Conservation (phyloP, 2,329 filamentous ascomycete genomes). For the Paraphaeosphaeria minitans region DNA sequence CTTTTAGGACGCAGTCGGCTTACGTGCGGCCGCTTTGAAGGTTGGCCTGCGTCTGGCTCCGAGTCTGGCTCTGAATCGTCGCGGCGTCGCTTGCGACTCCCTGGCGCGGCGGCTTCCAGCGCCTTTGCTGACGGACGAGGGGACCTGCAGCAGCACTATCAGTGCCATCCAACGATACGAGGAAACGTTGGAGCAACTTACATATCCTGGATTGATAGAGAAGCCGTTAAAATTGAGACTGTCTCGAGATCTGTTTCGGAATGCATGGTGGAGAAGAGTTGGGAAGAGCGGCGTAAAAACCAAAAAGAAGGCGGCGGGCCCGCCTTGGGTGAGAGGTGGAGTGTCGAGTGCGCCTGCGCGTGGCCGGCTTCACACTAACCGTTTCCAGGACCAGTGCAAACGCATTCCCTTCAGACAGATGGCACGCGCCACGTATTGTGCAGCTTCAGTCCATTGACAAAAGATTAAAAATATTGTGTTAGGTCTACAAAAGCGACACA, state of each 20-base stretch:
- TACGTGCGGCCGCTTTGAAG: not conserved
- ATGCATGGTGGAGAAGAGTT: not conserved
- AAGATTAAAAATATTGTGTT: too few species aligned
- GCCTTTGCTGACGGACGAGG: not conserved
- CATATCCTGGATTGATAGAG: not conserved
- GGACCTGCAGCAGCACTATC: not conserved
- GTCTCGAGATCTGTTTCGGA: not conserved
- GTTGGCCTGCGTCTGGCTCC: not conserved
- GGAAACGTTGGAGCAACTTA: not conserved
- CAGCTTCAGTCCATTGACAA: not conserved
- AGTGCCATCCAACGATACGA: not conserved
- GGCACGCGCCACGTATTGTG: not conserved
- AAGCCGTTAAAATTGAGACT: not conserved
- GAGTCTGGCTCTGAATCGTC: not conserved
- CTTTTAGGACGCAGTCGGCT: not conserved
- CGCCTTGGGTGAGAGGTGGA: not conserved
- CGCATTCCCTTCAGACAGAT: not conserved
- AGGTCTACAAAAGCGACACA: too few species aligned
- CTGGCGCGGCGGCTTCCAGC: not conserved
- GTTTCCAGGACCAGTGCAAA: not conserved
- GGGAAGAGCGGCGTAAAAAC: not conserved
- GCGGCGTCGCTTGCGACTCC: not conserved
- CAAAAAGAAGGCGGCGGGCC: not conserved
- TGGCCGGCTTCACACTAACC: not conserved
- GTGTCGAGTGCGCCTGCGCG: not conserved